Base-by-base conservation (phyloP, 371 early-diverging fungal genomes). In the Mucor mucedo region DNA sequence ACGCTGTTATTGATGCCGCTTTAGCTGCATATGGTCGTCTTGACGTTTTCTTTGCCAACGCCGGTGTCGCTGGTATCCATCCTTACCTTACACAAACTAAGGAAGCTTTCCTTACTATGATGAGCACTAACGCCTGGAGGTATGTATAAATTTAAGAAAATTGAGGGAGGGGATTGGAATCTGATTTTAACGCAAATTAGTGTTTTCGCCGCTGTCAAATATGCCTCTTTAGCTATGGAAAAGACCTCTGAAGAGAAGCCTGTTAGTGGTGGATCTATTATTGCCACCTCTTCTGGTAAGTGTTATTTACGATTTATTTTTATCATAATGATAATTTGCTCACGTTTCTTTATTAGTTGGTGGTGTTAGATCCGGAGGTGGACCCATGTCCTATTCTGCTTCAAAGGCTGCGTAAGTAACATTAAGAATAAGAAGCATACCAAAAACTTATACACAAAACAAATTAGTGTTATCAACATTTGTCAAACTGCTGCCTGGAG, bases 1-100 rank as follows among this genome's bases (percentile, higher is more conserved):
- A 72, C 33, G 62, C 21, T 27, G 57, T 81, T 40, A 68, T 80
- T 30, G 49, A 64, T 8, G 75, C 79, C 38, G 80, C 82, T 2
- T 60, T 84, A 39, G 60, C 62, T 3, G 58, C 39, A 2, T 82
- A 67, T 57, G 84, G 85, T 21, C 68, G 85, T 29, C 58, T 84
- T 29, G 85, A 84, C 59, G 84, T 84, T 32, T 84, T 84, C 47
- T 80, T 85, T 50, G 85, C 85, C 8, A 84, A 71, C 63, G 82
- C 82, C 41, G 82, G 83, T 38, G 55, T 73, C 45, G 70, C 78
- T 6, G 33, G 52, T 13, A 40, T 30, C 35, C 54, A 49, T 10
- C 53, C 50, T 28, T 58, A 73, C 44, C 58, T 48, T 45, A 57
- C 41, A n/a, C 65, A 63, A 58, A 57, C 57, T 13, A 30, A 27